Evolutionary conservation across 352 stramenopile species (phyloP).

Genomic region (Globisporangium canariense): DNA sequence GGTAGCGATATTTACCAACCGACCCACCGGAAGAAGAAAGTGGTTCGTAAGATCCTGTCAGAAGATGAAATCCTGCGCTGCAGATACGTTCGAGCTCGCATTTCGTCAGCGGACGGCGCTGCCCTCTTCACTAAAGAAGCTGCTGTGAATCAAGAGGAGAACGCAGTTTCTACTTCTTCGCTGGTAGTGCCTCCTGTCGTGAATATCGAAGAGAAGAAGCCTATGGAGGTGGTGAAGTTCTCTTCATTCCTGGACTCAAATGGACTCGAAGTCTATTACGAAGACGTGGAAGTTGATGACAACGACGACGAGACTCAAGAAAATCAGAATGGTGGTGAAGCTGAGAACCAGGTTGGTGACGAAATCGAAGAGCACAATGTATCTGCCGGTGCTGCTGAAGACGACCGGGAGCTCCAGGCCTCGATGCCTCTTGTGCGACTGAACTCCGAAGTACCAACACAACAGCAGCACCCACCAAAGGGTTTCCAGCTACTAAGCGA

Average conservation of each 20-base stretch:
- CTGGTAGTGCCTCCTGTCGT: neutral
- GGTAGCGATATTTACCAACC: neutral
- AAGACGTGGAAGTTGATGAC: slow-evolving; percentile 22
- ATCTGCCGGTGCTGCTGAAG: neutral
- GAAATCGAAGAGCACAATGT: neutral
- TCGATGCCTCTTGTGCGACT: neutral
- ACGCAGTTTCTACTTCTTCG: neutral
- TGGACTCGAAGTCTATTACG: slow-evolving; percentile 25
- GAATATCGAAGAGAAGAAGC: neutral
- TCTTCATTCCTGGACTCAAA: slow-evolving; percentile 25
- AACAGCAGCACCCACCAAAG: neutral
- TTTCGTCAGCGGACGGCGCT: neutral
- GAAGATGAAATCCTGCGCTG: slow-evolving; percentile 29
- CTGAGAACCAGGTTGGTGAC: neutral
- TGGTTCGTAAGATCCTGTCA: slow-evolving; percentile 35
- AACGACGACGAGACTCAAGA: slow-evolving; percentile 17
- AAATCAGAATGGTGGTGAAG: neutral
- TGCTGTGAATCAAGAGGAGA: neutral
- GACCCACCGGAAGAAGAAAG: slow-evolving; percentile 28
- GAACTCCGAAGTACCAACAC: neutral
- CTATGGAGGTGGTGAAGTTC: neutral
- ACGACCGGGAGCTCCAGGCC: neutral
- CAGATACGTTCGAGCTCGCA: neutral
- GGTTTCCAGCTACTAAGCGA: neutral
- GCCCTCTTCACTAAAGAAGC: neutral